Percentiles rank a stretch among this genome's conserved stretches.
These are phyloP conservation scores for Berkeleyomyces basicola DNA, from an alignment of 2,329 filamentous ascomycete species.

Conservation along the genomic window DNA sequence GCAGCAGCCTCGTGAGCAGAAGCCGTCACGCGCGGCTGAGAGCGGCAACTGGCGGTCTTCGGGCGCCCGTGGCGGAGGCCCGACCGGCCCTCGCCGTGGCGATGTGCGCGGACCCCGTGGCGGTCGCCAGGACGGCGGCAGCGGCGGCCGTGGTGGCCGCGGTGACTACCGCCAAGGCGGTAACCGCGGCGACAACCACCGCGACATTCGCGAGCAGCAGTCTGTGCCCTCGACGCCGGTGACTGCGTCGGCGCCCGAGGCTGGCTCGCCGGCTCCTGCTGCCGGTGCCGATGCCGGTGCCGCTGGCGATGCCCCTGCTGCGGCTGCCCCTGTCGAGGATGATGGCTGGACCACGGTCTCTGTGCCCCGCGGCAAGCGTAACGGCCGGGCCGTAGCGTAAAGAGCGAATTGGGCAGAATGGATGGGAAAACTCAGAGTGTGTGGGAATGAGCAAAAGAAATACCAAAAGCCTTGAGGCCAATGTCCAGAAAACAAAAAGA, in stretches of 20 bases:
- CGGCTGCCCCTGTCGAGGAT: slow-evolving; percentile 28
- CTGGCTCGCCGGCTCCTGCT: slow-evolving; percentile 16
- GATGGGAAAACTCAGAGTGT: neutral
- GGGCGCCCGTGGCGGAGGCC: slow-evolving; percentile 24
- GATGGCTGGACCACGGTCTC: slow-evolving; percentile 49
- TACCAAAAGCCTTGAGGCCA: neutral
- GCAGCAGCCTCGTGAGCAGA: slow-evolving; percentile 29
- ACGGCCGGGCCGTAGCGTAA: slow-evolving; percentile 5
- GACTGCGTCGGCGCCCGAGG: slow-evolving; percentile 5
- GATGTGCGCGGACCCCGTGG: slow-evolving; percentile 27
- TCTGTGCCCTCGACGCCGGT: slow-evolving; percentile 16
- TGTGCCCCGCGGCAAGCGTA: slow-evolving; percentile 15
- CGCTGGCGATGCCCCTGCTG: slow-evolving; percentile 17
- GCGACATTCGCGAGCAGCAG: slow-evolving; percentile 20
- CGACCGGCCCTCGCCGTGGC: slow-evolving; percentile 29
- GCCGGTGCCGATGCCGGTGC: slow-evolving; percentile 19
- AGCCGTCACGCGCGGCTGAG: slow-evolving; percentile 37
- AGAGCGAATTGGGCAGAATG: neutral
- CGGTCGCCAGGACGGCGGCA: slow-evolving; percentile 3
- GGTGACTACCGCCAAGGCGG: neutral
- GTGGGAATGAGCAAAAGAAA: slow-evolving; percentile 1
- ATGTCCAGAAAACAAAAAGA: neutral
- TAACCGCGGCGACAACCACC: slow-evolving; percentile 5
- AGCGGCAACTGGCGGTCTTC: slow-evolving; percentile 44
- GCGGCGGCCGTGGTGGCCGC: neutral